Percentiles rank a stretch among this genome's conserved stretches.
These are phyloP conservation scores for Phytophthora cryptogea DNA, from an alignment of 352 stramenopile species.

Conservation along the genomic window DNA sequence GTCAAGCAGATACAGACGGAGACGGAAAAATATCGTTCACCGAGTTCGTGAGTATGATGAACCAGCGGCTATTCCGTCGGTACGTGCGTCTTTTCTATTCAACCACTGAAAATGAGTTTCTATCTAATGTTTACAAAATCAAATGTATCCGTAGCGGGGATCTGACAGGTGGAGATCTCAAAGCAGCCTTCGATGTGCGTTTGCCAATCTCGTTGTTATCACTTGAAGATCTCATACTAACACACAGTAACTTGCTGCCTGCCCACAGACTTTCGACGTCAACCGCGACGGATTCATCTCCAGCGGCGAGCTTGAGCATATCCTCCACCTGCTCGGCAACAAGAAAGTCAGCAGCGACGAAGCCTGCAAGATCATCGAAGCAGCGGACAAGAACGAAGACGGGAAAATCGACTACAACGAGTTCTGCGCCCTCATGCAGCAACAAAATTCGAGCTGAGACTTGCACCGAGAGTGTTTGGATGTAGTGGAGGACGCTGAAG, in stretches of 20 bases:
- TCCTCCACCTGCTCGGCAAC: conserved; percentile 66
- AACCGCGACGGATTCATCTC: conserved; percentile 79
- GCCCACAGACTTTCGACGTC: conserved; percentile 60
- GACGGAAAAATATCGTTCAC: conserved; percentile 79
- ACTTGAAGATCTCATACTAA: not conserved
- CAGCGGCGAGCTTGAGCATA: conserved; percentile 63
- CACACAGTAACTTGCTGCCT: not conserved
- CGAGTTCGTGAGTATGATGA: conserved; percentile 84
- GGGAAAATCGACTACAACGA: conserved; percentile 88
- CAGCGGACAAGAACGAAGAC: conserved; percentile 83
- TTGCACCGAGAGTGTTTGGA: conserved; percentile 1
- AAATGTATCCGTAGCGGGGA: conserved; percentile 40
- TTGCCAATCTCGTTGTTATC: conserved; percentile 1
- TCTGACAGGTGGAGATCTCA: conserved; percentile 57
- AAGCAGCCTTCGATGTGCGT: conserved; percentile 63
- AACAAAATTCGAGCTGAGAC: conserved; percentile 19
- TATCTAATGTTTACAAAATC: not conserved
- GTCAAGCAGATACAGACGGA: conserved; percentile 61
- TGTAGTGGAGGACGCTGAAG: not conserved
- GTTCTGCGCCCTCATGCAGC: conserved; percentile 73
- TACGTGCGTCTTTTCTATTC: conserved; percentile 16
- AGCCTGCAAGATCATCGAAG: conserved; percentile 62
- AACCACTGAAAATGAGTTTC: not conserved
- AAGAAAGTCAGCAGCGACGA: conserved; percentile 48
- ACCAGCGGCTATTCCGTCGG: conserved; percentile 67